Evolutionary conservation across 1,139 yeast genomes (phyloP), one percentile per base, ranked within the genome.

Genomic region (Debaryomycetaceae sp.): DNA sequence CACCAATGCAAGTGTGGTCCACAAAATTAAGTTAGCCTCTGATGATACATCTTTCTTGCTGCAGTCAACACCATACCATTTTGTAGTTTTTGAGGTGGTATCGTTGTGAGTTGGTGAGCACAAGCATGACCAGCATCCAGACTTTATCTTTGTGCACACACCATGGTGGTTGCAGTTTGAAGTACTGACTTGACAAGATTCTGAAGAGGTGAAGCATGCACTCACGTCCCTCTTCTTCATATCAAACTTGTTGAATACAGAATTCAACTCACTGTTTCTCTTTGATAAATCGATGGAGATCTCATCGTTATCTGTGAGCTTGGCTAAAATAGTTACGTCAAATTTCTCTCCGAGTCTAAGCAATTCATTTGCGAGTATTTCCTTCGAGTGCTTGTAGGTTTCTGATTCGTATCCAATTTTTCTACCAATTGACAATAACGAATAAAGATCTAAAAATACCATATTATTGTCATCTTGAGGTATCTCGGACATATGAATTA

Each of bases 1-100:
- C 26, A 72, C 40, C 38, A 81, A 59, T 2, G 72, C 75, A 17
- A 83, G 49, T 6, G 75, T 61, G 3, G 87, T 72, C 88, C 91
- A 83, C 49, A 83, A 72, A 50, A 84, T 71, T 52, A 85, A 68
- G 52, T 83, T 78, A 46, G 85, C 81, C 57, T 79, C 79, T 1
- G 77, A 70, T 33, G 84, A 73, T 43, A 83, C 72, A 52, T 85
- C 89, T 53, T 70, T 72, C 70, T 83, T 82, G 50, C 75, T 69
- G 60, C 92, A 84, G 46, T 80, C 79, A 42, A 53, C 59, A 26
- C 92, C 92, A 3, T 81, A 75, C 87, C 88, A 84, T 45, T 65
- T 61, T 34, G 83, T 79, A 22, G 88, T 82, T 47, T 69, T 69
- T 40, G 69, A 64, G 30, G 61, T 61, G 35, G 66, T 63, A 49